Evolutionary conservation across 192 early-diverging fungal genomes (phyloP), one percentile per base, ranked within the genome.

Genomic region (Endogone sp.): DNA sequence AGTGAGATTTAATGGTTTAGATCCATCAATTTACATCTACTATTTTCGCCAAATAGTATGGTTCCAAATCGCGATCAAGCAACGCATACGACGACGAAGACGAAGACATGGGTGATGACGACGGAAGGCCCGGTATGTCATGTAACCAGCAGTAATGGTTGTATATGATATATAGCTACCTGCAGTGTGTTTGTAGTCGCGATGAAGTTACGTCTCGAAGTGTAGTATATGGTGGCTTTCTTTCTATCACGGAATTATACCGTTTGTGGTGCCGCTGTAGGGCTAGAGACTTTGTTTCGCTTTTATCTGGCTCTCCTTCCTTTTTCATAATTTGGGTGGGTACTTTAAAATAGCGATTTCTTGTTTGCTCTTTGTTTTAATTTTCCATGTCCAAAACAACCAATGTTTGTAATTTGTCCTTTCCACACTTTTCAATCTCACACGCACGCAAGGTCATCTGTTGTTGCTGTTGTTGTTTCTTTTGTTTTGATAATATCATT

Each of bases 71-170:
- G 22, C 72, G 74, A 21, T 68, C 71, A 13, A 74, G 77, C 23
- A 82, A 85, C 60, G 83, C 79, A 0, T 85, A 82, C 60, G 83
- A 85, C 54, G 79, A 82, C 29, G 83, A n/a, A n/a, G n/a, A 85
- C 37, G 77, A 84, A 20, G 72, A 77, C 4, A 71, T 73, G 56
- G 79, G 81, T 13, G 73, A 65, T 11, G 67, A 72, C 2, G 64
- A 71, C 10, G 71, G 70, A 1, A 66, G 66, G 62, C 61, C 44
- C 16, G 81, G 81, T 65, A 75, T 82, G 9, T 76, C 78, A 28
- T 85, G 83, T 71, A 78, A 80, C n/a, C 83, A 85, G 23, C 77
- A 79, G 32, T 78, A 74, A 63, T n/a, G 25, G 8, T 21, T 16
- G 10, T 60, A 21, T 21, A 60, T 0, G 59, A 2, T 28, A n/a